Evolutionary conservation across 192 early-diverging fungal genomes (phyloP), one percentile per base, ranked within the genome.

Genomic region (Dimargaris cristalligena): DNA sequence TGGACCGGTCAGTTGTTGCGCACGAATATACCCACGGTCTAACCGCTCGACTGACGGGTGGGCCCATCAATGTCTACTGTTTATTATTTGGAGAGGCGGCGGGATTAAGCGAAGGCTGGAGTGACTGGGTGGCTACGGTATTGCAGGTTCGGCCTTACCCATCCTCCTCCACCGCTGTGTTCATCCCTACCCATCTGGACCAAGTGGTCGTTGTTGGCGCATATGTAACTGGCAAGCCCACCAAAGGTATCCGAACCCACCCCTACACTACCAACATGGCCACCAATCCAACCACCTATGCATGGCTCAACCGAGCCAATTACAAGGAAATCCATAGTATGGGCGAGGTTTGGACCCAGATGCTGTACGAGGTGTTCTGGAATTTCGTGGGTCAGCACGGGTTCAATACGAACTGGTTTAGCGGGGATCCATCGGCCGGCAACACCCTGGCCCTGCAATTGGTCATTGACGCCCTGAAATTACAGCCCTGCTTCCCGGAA

Each of bases 381-480:
- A 68, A 71, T 18, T 65, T 68, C 54, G 62, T 74, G n/a, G 73
- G 68, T 23, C 62, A 62, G 1, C 66, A 71, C 48, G 73, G 73
- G 3, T 68, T 74, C 55, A 60, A 62, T 0, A 34, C 59, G n/a
- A 62, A 74, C 50, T 63, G 69, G 54, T 63, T 65, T 30, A 46
- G 38, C 28, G 63, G 55, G 20, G 67, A 70, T 34, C 35, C 71
- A 9, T 67, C 71, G 32, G 74, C 82, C 47, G 85, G 82, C 56
- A 89, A 89, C 61, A 82, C 78, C 4, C 67, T 88, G 44, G 76
- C 74, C 3, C 60, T 88, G 38, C 84, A 88, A 69, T 66, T 89
- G 51, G 78, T 89, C 11, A 67, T 88, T 11, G 86, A 89, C 62
- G 84, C 80, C 10, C 62, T 89, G 65, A 89, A 88, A 68, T 60